Evolutionary conservation across 306 rosid species (phyloP), one percentile per base, ranked within the genome.

Genomic region (Macrotyloma uniflorum): DNA sequence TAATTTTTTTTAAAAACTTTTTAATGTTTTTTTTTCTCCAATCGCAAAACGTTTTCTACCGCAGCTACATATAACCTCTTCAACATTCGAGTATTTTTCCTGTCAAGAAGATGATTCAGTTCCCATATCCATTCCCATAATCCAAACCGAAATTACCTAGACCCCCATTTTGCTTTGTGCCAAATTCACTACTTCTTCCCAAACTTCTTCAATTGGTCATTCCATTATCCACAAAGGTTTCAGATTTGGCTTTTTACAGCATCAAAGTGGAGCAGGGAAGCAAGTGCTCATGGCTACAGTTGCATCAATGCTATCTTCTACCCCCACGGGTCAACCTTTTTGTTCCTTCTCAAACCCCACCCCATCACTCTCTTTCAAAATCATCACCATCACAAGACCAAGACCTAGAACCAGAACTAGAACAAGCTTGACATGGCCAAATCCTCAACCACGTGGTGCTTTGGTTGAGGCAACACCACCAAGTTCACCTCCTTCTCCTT

Each of bases 381-480:
- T 77, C 50, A 82, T 49, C 72, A 23, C 36, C 46, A 63, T 32
- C 20, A 62, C 16, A 26, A 61, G 20, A 24, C 22, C 54, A 18
- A 59, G 46, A 76, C 64, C 72, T 1, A 65, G 28, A 45, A 46
- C 46, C 11, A 76, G 15, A 26, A 55, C 19, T 6, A 74, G 70
- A 33, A 76, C 72, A 0, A 67, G 16, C 32, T 74, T 86, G 22
- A 50, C 72, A 24, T 67, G 59, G 69, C 50, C 65, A 23, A 80
- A 66, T 23, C 80, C 79, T 14, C 81, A 79, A 47, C 85, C 85
- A 19, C 74, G 79, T 63, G 90, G 94, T 54, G 91, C 91, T 64
- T 78, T 91, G 14, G 88, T 85, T 38, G 89, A 86, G 75, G 90
- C 82, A 16, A 72, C 76, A 43, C 84, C 95, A 2, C 82, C 79